Conservation (phyloP, 306 rosid genomes). For the Styphnolobium japonicum region DNA sequence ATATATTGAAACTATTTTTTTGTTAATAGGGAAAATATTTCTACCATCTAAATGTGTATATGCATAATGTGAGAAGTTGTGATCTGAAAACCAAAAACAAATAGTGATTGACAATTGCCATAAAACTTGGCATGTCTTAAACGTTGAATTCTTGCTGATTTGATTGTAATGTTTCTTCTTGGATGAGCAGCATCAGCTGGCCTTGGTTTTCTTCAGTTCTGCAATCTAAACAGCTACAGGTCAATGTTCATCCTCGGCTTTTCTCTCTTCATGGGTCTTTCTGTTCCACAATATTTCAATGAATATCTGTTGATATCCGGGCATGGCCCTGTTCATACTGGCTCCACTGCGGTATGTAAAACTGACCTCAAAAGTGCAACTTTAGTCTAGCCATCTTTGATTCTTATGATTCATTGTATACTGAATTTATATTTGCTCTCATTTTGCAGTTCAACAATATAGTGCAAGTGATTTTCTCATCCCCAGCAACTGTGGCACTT, state of each 20-base stretch:
- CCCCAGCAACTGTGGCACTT: slow-evolving; percentile 73
- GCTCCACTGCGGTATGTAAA: slow-evolving; percentile 52
- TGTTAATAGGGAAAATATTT: background rate
- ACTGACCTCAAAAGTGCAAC: background rate
- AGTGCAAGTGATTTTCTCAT: slow-evolving; percentile 72
- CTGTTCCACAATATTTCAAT: slow-evolving; percentile 72
- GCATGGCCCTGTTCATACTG: slow-evolving; percentile 66
- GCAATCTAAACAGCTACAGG: slow-evolving; percentile 82
- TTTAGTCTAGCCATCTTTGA: background rate
- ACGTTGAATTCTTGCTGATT: background rate
- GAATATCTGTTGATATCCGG: slow-evolving; percentile 44
- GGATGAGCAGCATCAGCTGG: slow-evolving; percentile 68
- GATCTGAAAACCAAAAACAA: background rate
- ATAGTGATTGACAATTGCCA: background rate
- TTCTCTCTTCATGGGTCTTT: slow-evolving; percentile 83
- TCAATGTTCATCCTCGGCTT: slow-evolving; percentile 69
- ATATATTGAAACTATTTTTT: background rate
- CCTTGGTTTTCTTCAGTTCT: slow-evolving; percentile 74
- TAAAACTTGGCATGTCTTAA: slow-evolving; percentile 7
- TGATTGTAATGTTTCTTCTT: slow-evolving; percentile 1
- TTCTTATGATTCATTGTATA: background rate
- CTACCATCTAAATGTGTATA: background rate
- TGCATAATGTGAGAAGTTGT: background rate
- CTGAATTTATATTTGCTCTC: background rate
- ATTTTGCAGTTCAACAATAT: slow-evolving; percentile 66